Evolutionary conservation across 306 rosid species (phyloP).

Genomic region (Adenanthera pavonina): DNA sequence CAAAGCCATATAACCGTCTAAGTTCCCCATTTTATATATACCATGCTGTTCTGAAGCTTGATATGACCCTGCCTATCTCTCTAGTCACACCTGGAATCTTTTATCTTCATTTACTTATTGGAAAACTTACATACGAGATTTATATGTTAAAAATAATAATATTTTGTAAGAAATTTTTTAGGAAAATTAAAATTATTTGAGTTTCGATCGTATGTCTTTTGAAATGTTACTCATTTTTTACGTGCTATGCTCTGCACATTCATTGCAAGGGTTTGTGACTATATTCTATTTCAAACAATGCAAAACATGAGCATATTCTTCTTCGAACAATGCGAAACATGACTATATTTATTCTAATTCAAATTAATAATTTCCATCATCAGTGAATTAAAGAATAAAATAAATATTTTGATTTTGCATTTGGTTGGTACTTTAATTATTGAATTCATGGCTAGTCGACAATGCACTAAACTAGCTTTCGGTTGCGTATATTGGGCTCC

Average conservation of each 20-base stretch:
- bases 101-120: not conserved
- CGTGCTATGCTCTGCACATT: not conserved
- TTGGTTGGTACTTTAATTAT: not conserved
- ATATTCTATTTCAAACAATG: not conserved
- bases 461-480: not conserved
- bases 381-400: not conserved
- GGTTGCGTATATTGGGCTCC: not conserved
- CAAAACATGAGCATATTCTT: not conserved
- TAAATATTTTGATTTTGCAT: not conserved
- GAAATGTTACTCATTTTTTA: too few species aligned
- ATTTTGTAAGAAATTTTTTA: too few species aligned
- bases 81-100: not conserved
- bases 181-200: too few species aligned
- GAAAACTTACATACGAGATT: too few species aligned
- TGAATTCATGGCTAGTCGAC: not conserved
- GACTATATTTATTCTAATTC: too few species aligned
- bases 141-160: too few species aligned
- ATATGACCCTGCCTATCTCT: constrained; percentile 43
- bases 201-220: not conserved
- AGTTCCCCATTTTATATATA: constrained; percentile 4
- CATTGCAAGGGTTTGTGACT: not conserved
- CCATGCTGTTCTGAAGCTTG: constrained; percentile 42
- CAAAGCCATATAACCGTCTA: not conserved
- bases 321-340: too few species aligned
- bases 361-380: too few species aligned